A percentile compares a stretch with the other conserved stretches of the same genome.
phyloP scores from a whole-genome alignment of 306 rosid genomes.

The Pyrus betulifolia region DNA sequence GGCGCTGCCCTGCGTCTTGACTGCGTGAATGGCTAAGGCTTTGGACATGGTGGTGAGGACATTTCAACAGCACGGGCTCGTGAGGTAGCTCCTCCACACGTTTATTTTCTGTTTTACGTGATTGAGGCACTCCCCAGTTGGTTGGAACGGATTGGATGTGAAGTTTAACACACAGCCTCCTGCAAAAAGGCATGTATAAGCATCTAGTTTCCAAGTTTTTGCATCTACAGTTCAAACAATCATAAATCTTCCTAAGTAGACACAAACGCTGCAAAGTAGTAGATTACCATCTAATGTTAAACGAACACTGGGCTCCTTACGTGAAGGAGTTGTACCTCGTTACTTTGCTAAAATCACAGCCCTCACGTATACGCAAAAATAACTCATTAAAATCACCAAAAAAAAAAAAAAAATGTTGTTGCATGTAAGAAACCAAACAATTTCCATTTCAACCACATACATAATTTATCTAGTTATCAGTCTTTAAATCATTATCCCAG shows the following conservation, averaged over 20 bases:
- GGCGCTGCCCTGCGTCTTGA: neutral
- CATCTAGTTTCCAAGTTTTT: neutral
- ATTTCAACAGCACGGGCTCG: constrained; percentile 57
- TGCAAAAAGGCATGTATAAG: constrained; percentile 15
- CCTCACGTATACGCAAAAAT: too few relatives aligned
- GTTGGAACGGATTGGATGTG: constrained; percentile 21
- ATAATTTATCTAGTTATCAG: neutral
- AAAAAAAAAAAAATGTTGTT: too few relatives aligned
- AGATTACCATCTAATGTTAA: neutral
- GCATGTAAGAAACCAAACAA: neutral
- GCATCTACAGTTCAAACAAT: neutral
- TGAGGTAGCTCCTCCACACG: constrained; percentile 40
- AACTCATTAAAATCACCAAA: too few relatives aligned
- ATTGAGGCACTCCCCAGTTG: constrained; percentile 33
- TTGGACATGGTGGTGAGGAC: constrained; percentile 34
- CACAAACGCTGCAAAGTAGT: neutral
- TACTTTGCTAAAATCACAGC: neutral
- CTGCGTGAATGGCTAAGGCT: constrained; percentile 31
- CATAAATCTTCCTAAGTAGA: neutral
- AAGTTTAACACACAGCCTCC: constrained; percentile 41
- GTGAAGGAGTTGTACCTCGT: neutral
- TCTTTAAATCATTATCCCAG: neutral
- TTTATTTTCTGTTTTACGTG: constrained; percentile 10
- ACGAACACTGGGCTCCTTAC: neutral
- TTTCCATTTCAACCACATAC: neutral